phyloP scores from a whole-genome alignment of 2,329 filamentous ascomycete genomes.

The Arachnomyces sp. region DNA sequence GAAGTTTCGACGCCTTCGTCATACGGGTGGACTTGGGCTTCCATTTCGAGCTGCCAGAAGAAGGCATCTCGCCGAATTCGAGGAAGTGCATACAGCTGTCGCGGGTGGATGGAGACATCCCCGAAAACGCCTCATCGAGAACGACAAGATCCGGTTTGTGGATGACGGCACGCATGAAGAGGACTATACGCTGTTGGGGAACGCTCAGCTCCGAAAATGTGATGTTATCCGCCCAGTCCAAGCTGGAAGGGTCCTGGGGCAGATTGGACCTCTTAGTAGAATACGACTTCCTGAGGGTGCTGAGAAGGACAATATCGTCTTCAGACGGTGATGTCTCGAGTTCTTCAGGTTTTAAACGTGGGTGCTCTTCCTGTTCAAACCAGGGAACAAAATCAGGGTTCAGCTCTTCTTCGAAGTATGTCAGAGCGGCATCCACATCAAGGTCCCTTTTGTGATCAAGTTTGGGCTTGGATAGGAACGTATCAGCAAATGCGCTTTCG shows the following conservation, averaged over 20 bases:
- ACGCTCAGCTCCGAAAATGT: conserved; percentile 58
- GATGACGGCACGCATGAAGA: conserved; percentile 75
- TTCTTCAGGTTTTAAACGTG: conserved; percentile 21
- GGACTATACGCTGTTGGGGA: conserved; percentile 63
- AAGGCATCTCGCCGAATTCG: conserved; percentile 52
- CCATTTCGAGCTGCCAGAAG: conserved; percentile 15
- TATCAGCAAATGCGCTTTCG: conserved; percentile 85
- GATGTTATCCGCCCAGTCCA: conserved; percentile 65
- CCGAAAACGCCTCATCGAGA: conserved; percentile 80
- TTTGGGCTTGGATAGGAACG: conserved; percentile 64
- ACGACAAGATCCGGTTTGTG: conserved; percentile 76
- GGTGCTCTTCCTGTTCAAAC: neutral
- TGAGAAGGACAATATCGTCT: no score
- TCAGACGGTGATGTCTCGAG: conserved; percentile 10
- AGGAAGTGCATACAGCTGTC: conserved; percentile 83
- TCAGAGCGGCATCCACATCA: conserved; percentile 61
- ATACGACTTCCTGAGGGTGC: no score
- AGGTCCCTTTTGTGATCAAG: conserved; percentile 51
- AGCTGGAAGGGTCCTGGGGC: conserved; percentile 12
- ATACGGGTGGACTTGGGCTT: no score
- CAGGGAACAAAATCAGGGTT: conserved; percentile 43
- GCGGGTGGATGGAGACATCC: conserved; percentile 73
- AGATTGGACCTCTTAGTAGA: conserved; percentile 4
- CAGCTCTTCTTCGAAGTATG: conserved; percentile 74
- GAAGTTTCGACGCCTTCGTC: no score